Conservation (phyloP, 106 monocot species). For the Dendrobium officinale region DNA sequence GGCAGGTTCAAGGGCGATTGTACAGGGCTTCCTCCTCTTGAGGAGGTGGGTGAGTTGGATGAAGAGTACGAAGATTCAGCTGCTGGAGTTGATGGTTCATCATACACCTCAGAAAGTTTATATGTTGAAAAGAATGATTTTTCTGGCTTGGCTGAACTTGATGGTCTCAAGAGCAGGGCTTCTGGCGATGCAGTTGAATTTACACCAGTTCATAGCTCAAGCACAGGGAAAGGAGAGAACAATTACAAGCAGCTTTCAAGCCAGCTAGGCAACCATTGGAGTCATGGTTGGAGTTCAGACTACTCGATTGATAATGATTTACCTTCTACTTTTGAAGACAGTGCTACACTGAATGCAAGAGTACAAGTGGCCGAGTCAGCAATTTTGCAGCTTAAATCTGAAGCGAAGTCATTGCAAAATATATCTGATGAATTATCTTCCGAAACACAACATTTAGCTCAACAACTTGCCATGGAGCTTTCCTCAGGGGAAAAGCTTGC, state of each 20-base stretch:
- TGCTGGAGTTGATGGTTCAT: constrained; percentile 62
- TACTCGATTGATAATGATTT: constrained; percentile 59
- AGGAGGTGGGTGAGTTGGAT: constrained; percentile 44
- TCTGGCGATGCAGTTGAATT: constrained; percentile 22
- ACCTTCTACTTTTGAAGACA: constrained; percentile 57
- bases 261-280: constrained; percentile 53
- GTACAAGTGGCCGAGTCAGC: constrained; percentile 63
- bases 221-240: constrained; percentile 26
- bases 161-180: constrained; percentile 25
- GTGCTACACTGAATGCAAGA: constrained; percentile 41
- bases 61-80: constrained; percentile 50
- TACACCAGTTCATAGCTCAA: constrained; percentile 25
- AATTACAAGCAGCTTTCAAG: constrained; percentile 23
- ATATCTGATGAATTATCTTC: constrained; percentile 51
- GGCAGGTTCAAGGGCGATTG: constrained; percentile 43
- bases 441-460: constrained; percentile 58
- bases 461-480: constrained; percentile 59
- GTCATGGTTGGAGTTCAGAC: constrained; percentile 70
- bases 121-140: constrained; percentile 70
- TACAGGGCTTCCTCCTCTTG: constrained; percentile 26
- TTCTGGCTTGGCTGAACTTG: constrained; percentile 33
- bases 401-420: constrained; percentile 62
- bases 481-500: constrained; percentile 53
- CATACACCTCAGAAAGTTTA: constrained; percentile 69
- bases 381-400: constrained; percentile 65